A percentile compares a stretch with the other conserved stretches of the same genome.
Conservation (phyloP, 2,329 filamentous ascomycete genomes). For the Rhexocercosporidium sp. region DNA sequence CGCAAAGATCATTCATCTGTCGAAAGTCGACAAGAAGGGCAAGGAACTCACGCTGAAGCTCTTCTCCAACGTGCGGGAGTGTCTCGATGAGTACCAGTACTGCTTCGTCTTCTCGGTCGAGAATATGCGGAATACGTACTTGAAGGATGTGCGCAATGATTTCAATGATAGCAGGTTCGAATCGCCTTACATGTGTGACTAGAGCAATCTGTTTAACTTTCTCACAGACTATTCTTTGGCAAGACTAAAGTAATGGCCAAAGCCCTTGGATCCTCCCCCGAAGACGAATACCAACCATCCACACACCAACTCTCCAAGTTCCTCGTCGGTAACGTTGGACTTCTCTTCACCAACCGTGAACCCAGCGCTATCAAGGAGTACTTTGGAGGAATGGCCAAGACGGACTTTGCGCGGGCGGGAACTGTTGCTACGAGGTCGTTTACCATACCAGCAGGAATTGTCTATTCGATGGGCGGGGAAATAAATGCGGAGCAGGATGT, state of each 20-base stretch:
- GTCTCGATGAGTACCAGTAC: constrained; percentile 83
- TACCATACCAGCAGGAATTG: constrained; percentile 79
- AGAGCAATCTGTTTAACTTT: neutral
- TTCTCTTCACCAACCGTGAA: constrained; percentile 85
- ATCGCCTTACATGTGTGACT: neutral
- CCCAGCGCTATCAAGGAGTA: constrained; percentile 71
- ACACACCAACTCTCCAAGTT: constrained; percentile 71
- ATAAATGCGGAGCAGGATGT: constrained; percentile 82
- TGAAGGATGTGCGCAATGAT: constrained; percentile 88
- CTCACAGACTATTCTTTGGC: constrained; percentile 88
- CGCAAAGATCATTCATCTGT: constrained; percentile 85
- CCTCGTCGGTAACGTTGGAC: constrained; percentile 82
- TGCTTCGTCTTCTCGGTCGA: constrained; percentile 93
- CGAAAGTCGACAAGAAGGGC: constrained; percentile 90
- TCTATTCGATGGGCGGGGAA: constrained; percentile 82
- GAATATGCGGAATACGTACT: constrained; percentile 97
- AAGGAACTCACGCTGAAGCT: constrained; percentile 88
- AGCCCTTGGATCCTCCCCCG: constrained; percentile 79
- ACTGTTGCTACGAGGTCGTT: constrained; percentile 76
- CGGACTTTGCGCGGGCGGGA: constrained; percentile 92
- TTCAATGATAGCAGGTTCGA: constrained; percentile 82
- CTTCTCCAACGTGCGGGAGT: constrained; percentile 86
- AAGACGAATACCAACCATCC: constrained; percentile 81
- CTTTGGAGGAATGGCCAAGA: constrained; percentile 73
- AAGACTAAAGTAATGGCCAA: constrained; percentile 99